Percentiles rank a stretch among this genome's conserved stretches.
Evolutionary conservation across 371 early-diverging fungal species (phyloP).

Genomic region (Mucor velutinosus): DNA sequence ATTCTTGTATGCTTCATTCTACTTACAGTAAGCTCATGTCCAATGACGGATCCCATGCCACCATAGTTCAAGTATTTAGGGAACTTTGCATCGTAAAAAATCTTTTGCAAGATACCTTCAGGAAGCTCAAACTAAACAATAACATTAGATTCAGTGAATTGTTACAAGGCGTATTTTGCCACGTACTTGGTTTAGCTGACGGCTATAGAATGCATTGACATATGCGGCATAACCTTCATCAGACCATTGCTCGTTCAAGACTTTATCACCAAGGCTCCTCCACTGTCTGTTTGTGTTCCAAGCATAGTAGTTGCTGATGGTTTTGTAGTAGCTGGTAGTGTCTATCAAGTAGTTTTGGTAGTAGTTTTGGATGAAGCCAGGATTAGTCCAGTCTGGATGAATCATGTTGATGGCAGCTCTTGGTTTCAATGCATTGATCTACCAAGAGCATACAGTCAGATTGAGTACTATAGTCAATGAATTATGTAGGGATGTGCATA

Average conservation of each 20-base stretch:
- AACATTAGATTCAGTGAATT: background rate
- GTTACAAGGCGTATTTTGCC: too few relatives aligned
- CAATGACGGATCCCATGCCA: slow-evolving; percentile 54
- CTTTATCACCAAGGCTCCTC: background rate
- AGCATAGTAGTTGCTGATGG: slow-evolving; percentile 9
- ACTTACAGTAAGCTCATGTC: slow-evolving; percentile 62
- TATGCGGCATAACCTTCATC: slow-evolving; percentile 52
- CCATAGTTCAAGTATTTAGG: slow-evolving; percentile 63
- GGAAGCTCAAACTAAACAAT: slow-evolving; percentile 50
- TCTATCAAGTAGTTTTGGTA: slow-evolving; percentile 36
- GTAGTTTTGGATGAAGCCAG: slow-evolving; percentile 40
- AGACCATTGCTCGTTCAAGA: slow-evolving; percentile 2
- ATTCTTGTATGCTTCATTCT: background rate
- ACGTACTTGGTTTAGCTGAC: slow-evolving; percentile 28
- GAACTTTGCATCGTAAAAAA: slow-evolving; percentile 37
- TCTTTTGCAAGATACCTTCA: slow-evolving; percentile 53
- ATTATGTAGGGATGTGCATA: background rate
- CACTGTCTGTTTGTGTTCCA: background rate
- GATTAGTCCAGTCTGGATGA: slow-evolving; percentile 47
- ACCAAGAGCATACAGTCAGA: background rate
- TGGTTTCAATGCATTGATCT: slow-evolving; percentile 29
- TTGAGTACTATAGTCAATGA: background rate
- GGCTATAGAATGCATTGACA: slow-evolving; percentile 60
- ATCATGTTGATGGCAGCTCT: slow-evolving; percentile 48
- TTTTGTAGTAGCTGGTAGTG: slow-evolving; percentile 43